Evolutionary conservation across 306 rosid species (phyloP), one percentile per base, ranked within the genome.

Genomic region (Malus orientalis): DNA sequence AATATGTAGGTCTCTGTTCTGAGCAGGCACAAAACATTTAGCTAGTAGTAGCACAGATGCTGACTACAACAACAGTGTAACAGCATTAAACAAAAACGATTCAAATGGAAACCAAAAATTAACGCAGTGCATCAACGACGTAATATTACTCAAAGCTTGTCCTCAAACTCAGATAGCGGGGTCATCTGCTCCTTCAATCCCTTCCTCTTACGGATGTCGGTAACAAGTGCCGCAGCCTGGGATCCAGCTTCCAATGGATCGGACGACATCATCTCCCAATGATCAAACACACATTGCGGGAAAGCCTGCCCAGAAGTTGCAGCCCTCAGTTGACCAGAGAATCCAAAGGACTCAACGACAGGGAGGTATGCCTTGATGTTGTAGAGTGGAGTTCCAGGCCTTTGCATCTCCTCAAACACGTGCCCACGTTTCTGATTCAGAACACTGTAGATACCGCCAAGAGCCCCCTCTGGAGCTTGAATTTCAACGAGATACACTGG

Each of bases 241-340:
- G 99, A 82, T 0, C 93, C 93, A 45, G 88, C 0, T 65, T 95
- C 99, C 84, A 90, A 72, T 36, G 97, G 99, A 70, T 95, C 97
- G 0, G 97, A 92, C 0, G 85, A 29, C 97, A 95, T 92, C 93
- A 82, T 89, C 14, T 95, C 97, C 98, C 97, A 94, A 67, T 94
- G 98, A 78, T 94, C 98, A 22, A 94, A 94, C 42, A 94, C 96
- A 72, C 90, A 92, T 55, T 92, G 97, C 0, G 97, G 97, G 91
- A 94, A 94, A 8, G 98, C 98, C 81, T 94, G 98, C 0, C 98
- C 98, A 0, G 98, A 91, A 67, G 98, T 94, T 22, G 98, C 78
- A 66, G 97, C 98, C 77, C 98, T 91, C 86, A 94, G 70, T 42
- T 79, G 49, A 74, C 87, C 75, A 1, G 94, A 93, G 88, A 93